Percentiles rank a stretch among this genome's conserved stretches.
phyloP scores from a whole-genome alignment of 2,329 filamentous ascomycete species.

The Stylonectria norvegica region DNA sequence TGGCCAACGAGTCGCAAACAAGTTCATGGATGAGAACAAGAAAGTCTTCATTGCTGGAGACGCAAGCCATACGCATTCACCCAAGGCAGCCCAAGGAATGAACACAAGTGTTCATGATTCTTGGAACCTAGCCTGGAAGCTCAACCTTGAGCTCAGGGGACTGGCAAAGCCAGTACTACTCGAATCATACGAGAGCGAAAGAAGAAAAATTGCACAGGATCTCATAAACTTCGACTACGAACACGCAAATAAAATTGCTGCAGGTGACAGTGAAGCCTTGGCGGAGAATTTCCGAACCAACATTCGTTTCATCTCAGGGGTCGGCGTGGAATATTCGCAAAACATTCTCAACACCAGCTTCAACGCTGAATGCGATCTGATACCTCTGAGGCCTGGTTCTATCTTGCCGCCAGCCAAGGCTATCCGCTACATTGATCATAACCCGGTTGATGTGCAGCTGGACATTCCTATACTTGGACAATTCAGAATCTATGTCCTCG shows the following conservation, averaged over 20 bases:
- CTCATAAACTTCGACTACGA: conserved; percentile 56
- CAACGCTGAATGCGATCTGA: conserved; percentile 37
- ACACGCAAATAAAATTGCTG: conserved; percentile 54
- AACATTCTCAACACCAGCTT: conserved; percentile 46
- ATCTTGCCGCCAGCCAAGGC: conserved; percentile 64
- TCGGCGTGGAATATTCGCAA: conserved; percentile 58
- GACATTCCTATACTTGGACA: conserved; percentile 74
- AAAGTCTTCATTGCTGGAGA: conserved; percentile 66
- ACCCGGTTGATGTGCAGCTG: conserved; percentile 71
- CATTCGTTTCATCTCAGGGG: conserved; percentile 67
- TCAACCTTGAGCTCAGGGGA: conserved; percentile 51
- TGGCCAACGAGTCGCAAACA: conserved; percentile 64
- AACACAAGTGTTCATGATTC: conserved; percentile 60
- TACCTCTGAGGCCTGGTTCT: conserved; percentile 50
- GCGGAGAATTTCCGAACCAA: conserved; percentile 67
- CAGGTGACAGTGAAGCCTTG: conserved; percentile 59
- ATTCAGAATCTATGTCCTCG: conserved; percentile 69
- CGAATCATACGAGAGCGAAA: conserved; percentile 58
- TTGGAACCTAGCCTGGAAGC: conserved; percentile 55
- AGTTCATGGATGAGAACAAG: conserved; percentile 58
- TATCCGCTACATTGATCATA: conserved; percentile 70
- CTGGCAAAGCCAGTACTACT: conserved; percentile 52
- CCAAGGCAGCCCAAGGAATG: conserved; percentile 65
- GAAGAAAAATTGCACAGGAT: conserved; percentile 57
- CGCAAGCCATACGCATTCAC: conserved; percentile 67